A percentile compares a stretch with the other conserved stretches of the same genome.
Evolutionary conservation across 2,329 filamentous ascomycete genomes (phyloP).

Genomic region (Pseudogymnoascus sp.): DNA sequence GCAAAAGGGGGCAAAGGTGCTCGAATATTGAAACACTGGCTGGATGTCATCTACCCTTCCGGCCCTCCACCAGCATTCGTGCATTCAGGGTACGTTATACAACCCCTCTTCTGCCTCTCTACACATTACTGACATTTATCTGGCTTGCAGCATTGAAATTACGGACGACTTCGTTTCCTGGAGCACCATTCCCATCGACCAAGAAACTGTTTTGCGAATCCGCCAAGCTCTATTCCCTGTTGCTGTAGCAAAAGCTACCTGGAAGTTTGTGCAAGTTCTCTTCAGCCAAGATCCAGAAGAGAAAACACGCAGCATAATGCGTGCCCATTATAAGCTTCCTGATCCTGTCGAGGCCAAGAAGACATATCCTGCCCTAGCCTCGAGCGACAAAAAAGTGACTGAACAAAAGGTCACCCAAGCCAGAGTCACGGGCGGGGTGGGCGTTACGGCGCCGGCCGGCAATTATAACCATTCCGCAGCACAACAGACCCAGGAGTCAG

Average conservation of each 20-base stretch:
- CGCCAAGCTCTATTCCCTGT: conserved; percentile 47
- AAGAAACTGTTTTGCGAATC: conserved; percentile 35
- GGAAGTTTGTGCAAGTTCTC: conserved; percentile 44
- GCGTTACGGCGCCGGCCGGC: background rate
- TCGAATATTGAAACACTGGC: conserved; percentile 36
- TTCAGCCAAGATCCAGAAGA: conserved; percentile 38
- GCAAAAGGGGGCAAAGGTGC: background rate
- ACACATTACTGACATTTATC: conserved; percentile 19
- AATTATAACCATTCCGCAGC: background rate
- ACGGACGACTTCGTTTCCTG: conserved; percentile 42
- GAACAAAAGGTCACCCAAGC: background rate
- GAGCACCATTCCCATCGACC: conserved; percentile 41
- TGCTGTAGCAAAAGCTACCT: conserved; percentile 42
- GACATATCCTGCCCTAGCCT: background rate
- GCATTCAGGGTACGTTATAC: conserved; percentile 47
- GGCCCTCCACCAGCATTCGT: conserved; percentile 51
- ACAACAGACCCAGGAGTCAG: background rate
- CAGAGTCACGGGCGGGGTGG: background rate
- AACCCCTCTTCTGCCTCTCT: background rate
- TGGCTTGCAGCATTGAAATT: conserved; percentile 38
- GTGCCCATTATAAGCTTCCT: conserved; percentile 28
- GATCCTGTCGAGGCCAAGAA: conserved; percentile 17
- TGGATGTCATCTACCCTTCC: conserved; percentile 53
- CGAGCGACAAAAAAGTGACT: background rate
- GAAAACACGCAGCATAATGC: conserved; percentile 38